These are phyloP conservation scores for Talinum fruticosum DNA, from an alignment of 148 eudicot genomes.

Conservation along the genomic window DNA sequence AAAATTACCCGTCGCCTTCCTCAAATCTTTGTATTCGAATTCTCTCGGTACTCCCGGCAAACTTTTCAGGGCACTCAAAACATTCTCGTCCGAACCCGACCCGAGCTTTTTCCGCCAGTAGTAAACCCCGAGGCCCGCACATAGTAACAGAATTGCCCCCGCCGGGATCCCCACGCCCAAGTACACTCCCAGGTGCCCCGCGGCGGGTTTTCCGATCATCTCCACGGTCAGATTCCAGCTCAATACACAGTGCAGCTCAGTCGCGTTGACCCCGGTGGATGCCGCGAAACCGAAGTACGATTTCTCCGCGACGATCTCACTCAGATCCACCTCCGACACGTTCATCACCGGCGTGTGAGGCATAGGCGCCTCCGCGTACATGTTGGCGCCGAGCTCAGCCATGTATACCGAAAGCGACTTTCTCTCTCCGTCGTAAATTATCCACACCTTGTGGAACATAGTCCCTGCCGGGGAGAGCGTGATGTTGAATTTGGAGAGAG, in stretches of 20 bases:
- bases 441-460: conserved; percentile 61
- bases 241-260: conserved; percentile 67
- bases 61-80: conserved; percentile 53
- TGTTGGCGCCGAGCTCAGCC: conserved; percentile 24
- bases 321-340: conserved; percentile 40
- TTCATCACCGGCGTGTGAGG: conserved; percentile 50
- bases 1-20: conserved; percentile 62
- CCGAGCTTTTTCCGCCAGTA: conserved; percentile 17
- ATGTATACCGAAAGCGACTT: conserved; percentile 54
- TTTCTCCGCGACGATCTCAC: conserved; percentile 30
- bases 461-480: conserved; percentile 39
- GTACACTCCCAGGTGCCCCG: neutral
- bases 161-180: conserved; percentile 19
- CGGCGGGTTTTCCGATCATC: conserved; percentile 18
- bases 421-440: conserved; percentile 51
- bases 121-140: conserved; percentile 9
- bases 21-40: conserved; percentile 58
- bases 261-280: conserved; percentile 42
- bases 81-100: conserved; percentile 30
- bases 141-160: conserved; percentile 17
- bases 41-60: conserved; percentile 82
- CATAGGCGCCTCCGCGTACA: conserved; percentile 17
- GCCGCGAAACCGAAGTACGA: conserved; percentile 89
- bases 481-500: conserved; percentile 39
- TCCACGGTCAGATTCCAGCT: conserved; percentile 82